Evolutionary conservation across 1,139 yeast species (phyloP).

Genomic region (Candida sp.): DNA sequence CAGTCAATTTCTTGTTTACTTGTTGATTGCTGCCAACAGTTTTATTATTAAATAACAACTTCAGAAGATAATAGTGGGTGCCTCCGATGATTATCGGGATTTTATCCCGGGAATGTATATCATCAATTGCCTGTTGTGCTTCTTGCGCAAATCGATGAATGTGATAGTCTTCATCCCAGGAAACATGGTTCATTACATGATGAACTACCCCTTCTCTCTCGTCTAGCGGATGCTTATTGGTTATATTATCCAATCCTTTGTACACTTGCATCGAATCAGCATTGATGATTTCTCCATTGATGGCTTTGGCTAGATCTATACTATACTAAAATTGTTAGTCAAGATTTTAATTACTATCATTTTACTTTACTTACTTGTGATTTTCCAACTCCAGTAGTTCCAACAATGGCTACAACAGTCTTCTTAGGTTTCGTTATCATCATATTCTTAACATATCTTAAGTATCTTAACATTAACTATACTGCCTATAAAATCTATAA

Average conservation of each 20-base stretch:
- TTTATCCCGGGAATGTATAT: slow-evolving; percentile 68
- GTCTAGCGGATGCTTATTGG: slow-evolving; percentile 84
- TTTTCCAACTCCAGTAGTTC: slow-evolving; percentile 98
- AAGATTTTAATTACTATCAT: neutral
- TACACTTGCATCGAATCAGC: slow-evolving; percentile 99
- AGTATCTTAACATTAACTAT: slow-evolving; percentile 9
- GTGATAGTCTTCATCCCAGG: slow-evolving; percentile 78
- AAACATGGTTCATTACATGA: slow-evolving; percentile 82
- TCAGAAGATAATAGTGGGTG: slow-evolving; percentile 88
- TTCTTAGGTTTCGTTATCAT: slow-evolving; percentile 27
- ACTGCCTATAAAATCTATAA: neutral
- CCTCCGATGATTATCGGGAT: slow-evolving; percentile 93
- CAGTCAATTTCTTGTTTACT: slow-evolving; percentile 19
- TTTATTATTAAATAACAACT: slow-evolving; percentile 67
- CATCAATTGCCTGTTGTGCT: slow-evolving; percentile 58
- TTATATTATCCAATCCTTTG: slow-evolving; percentile 64
- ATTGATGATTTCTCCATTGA: slow-evolving; percentile 88
- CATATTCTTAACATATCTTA: slow-evolving; percentile 19
- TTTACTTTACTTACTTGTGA: slow-evolving; percentile 53
- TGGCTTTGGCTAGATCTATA: slow-evolving; percentile 71
- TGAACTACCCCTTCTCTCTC: slow-evolving; percentile 78
- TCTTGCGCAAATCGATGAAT: slow-evolving; percentile 80
- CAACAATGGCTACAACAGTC: slow-evolving; percentile 69
- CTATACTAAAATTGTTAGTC: slow-evolving; percentile 37
- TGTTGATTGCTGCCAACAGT: slow-evolving; percentile 37